phyloP scores from a whole-genome alignment of 805 yeast genomes.

The Candida koratica region DNA sequence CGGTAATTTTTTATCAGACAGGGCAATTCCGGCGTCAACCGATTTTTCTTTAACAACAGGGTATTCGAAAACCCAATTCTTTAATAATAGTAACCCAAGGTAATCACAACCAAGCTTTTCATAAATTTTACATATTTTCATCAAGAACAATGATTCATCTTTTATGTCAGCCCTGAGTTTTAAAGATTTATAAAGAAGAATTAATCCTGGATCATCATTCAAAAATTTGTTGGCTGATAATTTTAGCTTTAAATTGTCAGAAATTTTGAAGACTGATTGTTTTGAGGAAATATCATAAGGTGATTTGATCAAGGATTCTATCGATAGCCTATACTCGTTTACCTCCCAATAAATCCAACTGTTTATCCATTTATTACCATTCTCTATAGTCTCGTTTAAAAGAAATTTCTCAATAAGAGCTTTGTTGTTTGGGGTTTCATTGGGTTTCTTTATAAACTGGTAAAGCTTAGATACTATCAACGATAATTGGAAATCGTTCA shows the following conservation, averaged over 20 bases:
- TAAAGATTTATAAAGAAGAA: slow-evolving; percentile 60
- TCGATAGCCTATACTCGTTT: slow-evolving; percentile 38
- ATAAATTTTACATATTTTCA: slow-evolving; percentile 63
- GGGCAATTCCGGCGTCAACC: slow-evolving; percentile 3
- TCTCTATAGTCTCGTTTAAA: slow-evolving; percentile 52
- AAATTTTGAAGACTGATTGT: slow-evolving; percentile 19
- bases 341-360: slow-evolving; percentile 79
- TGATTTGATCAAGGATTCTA: slow-evolving; percentile 61
- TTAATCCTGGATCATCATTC: slow-evolving; percentile 79
- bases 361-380: slow-evolving; percentile 76
- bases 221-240: slow-evolving; percentile 33
- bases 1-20: slow-evolving; percentile 24
- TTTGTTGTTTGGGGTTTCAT: slow-evolving; percentile 36
- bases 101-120: slow-evolving; percentile 90
- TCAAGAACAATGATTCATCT: slow-evolving; percentile 58
- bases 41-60: slow-evolving; percentile 4
- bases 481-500: slow-evolving; percentile 70
- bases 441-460: slow-evolving; percentile 22
- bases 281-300: slow-evolving; percentile 36
- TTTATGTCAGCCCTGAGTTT: slow-evolving; percentile 43
- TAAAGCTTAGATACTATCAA: slow-evolving; percentile 76
- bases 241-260: slow-evolving; percentile 15
- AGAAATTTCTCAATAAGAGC: slow-evolving; percentile 41
- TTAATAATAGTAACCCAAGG: slow-evolving; percentile 57
- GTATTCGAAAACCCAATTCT: slow-evolving; percentile 51